Percentiles rank a stretch among this genome's conserved stretches.
phyloP scores from a whole-genome alignment of 2,329 filamentous ascomycete species.

The Alternaria sp. region DNA sequence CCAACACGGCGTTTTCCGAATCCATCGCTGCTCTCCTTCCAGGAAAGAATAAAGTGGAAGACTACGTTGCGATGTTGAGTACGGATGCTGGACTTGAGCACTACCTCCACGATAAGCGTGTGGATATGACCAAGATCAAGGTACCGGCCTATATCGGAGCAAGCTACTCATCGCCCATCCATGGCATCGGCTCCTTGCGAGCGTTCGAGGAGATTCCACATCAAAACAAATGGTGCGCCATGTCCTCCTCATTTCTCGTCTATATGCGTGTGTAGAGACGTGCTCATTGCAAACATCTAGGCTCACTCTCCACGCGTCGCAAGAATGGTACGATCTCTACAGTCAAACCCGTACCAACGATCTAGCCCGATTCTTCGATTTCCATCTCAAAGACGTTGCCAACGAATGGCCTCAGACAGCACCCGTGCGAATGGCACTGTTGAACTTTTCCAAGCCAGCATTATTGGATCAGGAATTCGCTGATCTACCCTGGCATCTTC shows the following conservation, averaged over 20 bases:
- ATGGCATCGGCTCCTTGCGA: conserved; percentile 22
- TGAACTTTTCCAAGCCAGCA: conserved; percentile 3
- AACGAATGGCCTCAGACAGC: conserved; percentile 60
- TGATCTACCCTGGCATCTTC: neutral
- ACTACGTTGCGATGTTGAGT: conserved; percentile 1
- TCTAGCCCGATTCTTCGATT: conserved; percentile 55
- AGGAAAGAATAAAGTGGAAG: conserved; percentile 10
- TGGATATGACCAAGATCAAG: conserved; percentile 17
- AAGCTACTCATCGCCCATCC: conserved; percentile 17
- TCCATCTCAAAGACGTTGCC: conserved; percentile 53
- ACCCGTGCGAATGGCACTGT: conserved; percentile 52
- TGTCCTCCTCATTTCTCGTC: neutral
- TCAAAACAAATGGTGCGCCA: conserved; percentile 9
- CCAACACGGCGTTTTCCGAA: neutral
- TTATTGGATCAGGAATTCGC: neutral
- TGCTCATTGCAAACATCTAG: neutral
- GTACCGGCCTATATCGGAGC: conserved; percentile 22
- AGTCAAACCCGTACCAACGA: conserved; percentile 12
- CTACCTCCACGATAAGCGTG: conserved; percentile 20
- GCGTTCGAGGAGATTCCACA: conserved; percentile 7
- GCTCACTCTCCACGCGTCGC: conserved; percentile 13
- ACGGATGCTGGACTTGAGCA: conserved; percentile 6
- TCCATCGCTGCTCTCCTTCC: neutral
- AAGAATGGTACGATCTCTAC: conserved; percentile 32
- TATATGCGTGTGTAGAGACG: neutral